Evolutionary conservation across 2,329 filamentous ascomycete genomes (phyloP).

Genomic region (Penicillium digitatum): DNA sequence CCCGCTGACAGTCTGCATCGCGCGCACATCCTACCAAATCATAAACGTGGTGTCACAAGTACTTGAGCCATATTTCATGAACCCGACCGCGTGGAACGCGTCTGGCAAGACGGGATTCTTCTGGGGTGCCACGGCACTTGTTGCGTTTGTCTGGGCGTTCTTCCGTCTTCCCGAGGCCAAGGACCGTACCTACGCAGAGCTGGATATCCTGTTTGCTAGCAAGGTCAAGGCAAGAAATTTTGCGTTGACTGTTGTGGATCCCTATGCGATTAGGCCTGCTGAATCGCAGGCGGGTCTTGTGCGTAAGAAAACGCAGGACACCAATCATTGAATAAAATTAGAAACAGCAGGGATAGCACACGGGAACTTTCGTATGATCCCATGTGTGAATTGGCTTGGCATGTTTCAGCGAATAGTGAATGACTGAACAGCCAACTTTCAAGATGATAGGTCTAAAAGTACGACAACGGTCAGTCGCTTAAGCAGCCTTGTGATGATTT

Average conservation of each 20-base stretch:
- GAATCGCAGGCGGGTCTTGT: slow-evolving; percentile 20
- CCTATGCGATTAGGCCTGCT: slow-evolving; percentile 10
- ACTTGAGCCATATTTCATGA: slow-evolving; percentile 35
- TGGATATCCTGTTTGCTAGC: slow-evolving; percentile 43
- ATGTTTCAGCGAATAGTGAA: neutral
- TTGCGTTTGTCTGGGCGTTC: slow-evolving; percentile 35
- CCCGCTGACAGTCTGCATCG: slow-evolving; percentile 54
- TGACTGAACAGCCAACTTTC: neutral
- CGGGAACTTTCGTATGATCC: neutral
- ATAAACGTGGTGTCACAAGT: slow-evolving; percentile 47
- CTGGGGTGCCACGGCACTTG: slow-evolving; percentile 32
- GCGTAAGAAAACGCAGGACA: slow-evolving; percentile 3
- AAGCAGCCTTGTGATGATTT: neutral
- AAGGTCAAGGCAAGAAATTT: slow-evolving; percentile 37
- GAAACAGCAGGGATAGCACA: neutral
- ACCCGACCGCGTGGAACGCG: slow-evolving; percentile 36
- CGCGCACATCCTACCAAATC: slow-evolving; percentile 51
- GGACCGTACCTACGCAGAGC: slow-evolving; percentile 38
- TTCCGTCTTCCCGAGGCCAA: slow-evolving; percentile 40
- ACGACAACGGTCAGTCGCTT: neutral
- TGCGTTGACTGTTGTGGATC: slow-evolving; percentile 18
- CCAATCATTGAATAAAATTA: slow-evolving; percentile 7
- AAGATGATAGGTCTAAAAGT: neutral
- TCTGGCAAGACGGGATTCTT: slow-evolving; percentile 42
- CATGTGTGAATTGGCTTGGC: neutral